phyloP scores from a whole-genome alignment of 129 eudicot genomes.

The Helianthus annuus region DNA sequence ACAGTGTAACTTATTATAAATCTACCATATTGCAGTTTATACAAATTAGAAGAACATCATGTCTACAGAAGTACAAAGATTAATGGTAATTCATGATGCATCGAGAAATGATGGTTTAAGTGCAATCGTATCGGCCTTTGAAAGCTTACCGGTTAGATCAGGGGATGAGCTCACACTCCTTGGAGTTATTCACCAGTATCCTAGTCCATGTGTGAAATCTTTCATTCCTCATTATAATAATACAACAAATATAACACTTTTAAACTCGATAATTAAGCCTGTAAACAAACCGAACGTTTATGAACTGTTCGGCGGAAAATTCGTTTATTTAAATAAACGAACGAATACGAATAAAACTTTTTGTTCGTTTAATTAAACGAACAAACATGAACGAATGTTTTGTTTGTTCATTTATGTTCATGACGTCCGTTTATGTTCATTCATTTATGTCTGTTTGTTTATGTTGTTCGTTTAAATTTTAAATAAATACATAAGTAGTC shows the following conservation, averaged over 20 bases:
- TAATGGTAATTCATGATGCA: slow-evolving; percentile 59
- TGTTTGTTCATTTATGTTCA: too few relatives aligned
- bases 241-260: slow-evolving; percentile 4
- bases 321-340: too few relatives aligned
- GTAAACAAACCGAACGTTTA: too few relatives aligned
- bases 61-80: slow-evolving; percentile 41
- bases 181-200: slow-evolving; percentile 55
- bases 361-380: too few relatives aligned
- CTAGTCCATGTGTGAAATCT: slow-evolving; percentile 51
- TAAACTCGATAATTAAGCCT: background rate
- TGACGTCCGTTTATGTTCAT: too few relatives aligned
- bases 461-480: too few relatives aligned
- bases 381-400: too few relatives aligned
- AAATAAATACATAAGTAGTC: too few relatives aligned
- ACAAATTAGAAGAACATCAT: slow-evolving; percentile 24
- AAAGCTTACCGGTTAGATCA: slow-evolving; percentile 38
- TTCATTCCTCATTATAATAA: slow-evolving; percentile 21
- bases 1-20: slow-evolving; percentile 18
- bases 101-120: slow-evolving; percentile 51
- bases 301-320: too few relatives aligned
- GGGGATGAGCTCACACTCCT: slow-evolving; percentile 62
- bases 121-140: slow-evolving; percentile 38
- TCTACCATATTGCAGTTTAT: slow-evolving; percentile 26
- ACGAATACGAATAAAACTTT: too few relatives aligned
- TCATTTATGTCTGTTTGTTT: too few relatives aligned